phyloP scores from a whole-genome alignment of 805 yeast genomes.

The Komagataella kurtzmanii region DNA sequence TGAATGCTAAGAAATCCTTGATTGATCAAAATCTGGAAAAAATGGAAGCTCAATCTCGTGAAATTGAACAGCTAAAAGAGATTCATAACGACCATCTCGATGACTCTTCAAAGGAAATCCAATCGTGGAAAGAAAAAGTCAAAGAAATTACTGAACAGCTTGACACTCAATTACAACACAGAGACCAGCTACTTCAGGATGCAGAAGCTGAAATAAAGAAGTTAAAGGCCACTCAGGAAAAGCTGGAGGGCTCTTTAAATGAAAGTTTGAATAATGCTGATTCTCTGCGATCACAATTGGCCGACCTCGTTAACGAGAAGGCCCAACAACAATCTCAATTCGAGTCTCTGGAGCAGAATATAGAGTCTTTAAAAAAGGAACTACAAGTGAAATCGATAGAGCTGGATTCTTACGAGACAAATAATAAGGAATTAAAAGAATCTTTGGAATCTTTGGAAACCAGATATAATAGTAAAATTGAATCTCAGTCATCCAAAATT shows the following conservation, averaged over 20 bases:
- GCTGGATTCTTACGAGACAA: background rate
- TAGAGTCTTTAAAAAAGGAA: conserved; percentile 9
- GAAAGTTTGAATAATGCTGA: background rate
- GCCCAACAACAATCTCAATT: background rate
- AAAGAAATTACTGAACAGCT: background rate
- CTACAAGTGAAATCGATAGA: background rate
- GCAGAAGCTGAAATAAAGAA: background rate
- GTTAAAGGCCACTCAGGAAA: background rate
- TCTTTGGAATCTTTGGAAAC: background rate
- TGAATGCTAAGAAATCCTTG: background rate
- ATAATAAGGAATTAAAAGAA: background rate
- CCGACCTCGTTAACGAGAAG: background rate
- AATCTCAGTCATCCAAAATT: background rate
- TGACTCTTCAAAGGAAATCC: background rate
- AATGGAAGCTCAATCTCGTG: background rate
- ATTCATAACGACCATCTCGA: background rate
- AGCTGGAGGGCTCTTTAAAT: background rate
- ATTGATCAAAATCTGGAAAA: background rate
- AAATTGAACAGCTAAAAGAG: conserved; percentile 1
- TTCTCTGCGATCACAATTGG: background rate
- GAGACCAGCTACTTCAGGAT: background rate
- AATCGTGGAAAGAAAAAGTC: background rate
- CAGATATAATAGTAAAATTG: background rate
- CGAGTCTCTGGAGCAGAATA: conserved; percentile 1
- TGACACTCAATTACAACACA: background rate